Evolutionary conservation across 345 rosid species (phyloP).

Genomic region (Mercurialis annua): DNA sequence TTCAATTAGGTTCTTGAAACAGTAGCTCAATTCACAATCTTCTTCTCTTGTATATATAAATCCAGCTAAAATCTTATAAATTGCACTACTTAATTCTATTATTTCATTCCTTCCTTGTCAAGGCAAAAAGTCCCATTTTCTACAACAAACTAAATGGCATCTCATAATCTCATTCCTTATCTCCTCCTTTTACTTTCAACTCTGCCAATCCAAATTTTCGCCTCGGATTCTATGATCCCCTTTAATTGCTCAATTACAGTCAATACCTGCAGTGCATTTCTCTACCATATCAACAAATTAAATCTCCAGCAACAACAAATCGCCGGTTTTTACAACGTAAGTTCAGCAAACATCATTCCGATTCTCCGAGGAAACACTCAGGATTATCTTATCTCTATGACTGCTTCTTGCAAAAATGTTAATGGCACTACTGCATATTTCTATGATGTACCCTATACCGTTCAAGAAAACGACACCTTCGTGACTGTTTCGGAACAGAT

Average conservation of each 20-base stretch:
- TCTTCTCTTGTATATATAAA: not conserved
- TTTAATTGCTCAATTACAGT: constrained; percentile 25
- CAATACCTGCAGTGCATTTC: constrained; percentile 29
- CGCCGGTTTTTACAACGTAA: constrained; percentile 39
- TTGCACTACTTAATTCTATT: not conserved
- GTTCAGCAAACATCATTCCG: constrained; percentile 23
- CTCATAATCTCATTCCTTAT: constrained; percentile 14
- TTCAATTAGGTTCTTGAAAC: too few species aligned
- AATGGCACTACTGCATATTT: constrained; percentile 40
- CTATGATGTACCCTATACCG: constrained; percentile 38
- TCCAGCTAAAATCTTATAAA: not conserved
- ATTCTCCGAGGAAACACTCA: constrained; percentile 18
- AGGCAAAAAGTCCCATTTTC: not conserved
- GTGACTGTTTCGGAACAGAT: constrained; percentile 24
- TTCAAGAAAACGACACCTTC: constrained; percentile 32
- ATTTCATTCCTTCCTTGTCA: constrained; percentile 3
- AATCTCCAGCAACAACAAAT: constrained; percentile 25
- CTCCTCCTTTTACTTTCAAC: constrained; percentile 20
- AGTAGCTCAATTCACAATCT: constrained; percentile 1
- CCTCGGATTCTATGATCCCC: constrained; percentile 17
- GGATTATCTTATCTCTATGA: constrained; percentile 46
- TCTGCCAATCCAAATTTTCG: not conserved
- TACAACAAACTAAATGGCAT: constrained; percentile 17
- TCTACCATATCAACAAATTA: constrained; percentile 39
- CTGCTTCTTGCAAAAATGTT: constrained; percentile 39